Conservation (phyloP, 2,329 filamentous ascomycete species). For the Pseudopithomyces maydicus region DNA sequence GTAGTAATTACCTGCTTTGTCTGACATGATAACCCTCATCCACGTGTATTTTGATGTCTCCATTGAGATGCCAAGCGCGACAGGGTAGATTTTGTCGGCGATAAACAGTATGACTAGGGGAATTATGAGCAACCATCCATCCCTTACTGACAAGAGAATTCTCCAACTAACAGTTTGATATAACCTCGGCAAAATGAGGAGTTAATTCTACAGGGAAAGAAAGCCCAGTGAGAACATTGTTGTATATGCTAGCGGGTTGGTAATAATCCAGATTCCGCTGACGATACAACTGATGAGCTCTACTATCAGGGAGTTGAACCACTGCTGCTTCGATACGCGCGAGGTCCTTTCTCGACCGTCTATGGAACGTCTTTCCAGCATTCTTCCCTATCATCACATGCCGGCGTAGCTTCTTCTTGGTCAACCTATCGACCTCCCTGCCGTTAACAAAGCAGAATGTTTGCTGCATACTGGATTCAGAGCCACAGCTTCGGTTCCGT, state of each 20-base stretch:
- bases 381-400: conserved; percentile 12
- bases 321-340: not conserved
- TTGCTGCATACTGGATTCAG: not conserved
- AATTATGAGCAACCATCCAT: not conserved
- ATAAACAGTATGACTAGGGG: not conserved
- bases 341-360: not conserved
- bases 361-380: conserved; percentile 4
- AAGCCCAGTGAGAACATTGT: not conserved
- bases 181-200: not conserved
- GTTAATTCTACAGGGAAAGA: conserved; percentile 3
- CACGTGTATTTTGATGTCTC: conserved; percentile 1
- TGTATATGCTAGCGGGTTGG: not conserved
- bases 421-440: not conserved
- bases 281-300: not conserved
- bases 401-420: not conserved
- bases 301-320: not conserved
- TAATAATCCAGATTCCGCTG: not conserved
- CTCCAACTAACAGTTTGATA: not conserved
- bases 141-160: not conserved
- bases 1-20: not conserved
- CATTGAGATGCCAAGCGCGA: not conserved
- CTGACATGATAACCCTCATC: not conserved
- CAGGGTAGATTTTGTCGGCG: conserved; percentile 1
- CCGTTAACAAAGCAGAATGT: conserved; percentile 7
- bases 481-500: not conserved